Conservation (phyloP, 2,329 filamentous ascomycete species). For the Hypoxylon sp. region DNA sequence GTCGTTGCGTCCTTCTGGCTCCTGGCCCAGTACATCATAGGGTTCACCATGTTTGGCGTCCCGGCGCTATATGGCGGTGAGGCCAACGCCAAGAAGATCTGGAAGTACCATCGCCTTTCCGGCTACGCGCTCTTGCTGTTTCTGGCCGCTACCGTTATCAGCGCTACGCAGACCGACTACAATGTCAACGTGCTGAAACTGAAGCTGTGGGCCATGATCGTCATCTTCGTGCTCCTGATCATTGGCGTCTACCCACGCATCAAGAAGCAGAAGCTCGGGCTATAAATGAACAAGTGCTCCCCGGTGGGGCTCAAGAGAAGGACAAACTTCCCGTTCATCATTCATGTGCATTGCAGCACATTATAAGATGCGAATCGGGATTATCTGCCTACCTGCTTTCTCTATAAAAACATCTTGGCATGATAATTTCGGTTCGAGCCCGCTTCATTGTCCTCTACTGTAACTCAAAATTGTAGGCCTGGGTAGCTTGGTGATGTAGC, state of each 20-base stretch:
- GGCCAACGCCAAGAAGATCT: constrained; percentile 82
- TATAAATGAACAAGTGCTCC: constrained; percentile 46
- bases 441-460: constrained; percentile 8
- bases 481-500: constrained; percentile 20
- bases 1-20: constrained; percentile 78
- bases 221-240: constrained; percentile 74
- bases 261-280: constrained; percentile 83
- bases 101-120: constrained; percentile 86
- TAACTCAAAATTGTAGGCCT: constrained; percentile 12
- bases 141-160: constrained; percentile 78
- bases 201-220: constrained; percentile 78
- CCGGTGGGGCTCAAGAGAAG: neutral
- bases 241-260: constrained; percentile 81
- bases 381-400: constrained; percentile 7
- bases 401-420: neutral
- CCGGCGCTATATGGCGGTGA: constrained; percentile 82
- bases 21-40: constrained; percentile 78
- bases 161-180: constrained; percentile 82
- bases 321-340: neutral
- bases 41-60: constrained; percentile 83
- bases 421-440: neutral
- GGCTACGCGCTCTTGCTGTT: constrained; percentile 81
- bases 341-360: neutral
- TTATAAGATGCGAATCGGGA: constrained; percentile 1
- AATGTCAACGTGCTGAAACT: constrained; percentile 76